Evolutionary conservation across 2,329 filamentous ascomycete genomes (phyloP).

Genomic region (Cladosporium sp.): DNA sequence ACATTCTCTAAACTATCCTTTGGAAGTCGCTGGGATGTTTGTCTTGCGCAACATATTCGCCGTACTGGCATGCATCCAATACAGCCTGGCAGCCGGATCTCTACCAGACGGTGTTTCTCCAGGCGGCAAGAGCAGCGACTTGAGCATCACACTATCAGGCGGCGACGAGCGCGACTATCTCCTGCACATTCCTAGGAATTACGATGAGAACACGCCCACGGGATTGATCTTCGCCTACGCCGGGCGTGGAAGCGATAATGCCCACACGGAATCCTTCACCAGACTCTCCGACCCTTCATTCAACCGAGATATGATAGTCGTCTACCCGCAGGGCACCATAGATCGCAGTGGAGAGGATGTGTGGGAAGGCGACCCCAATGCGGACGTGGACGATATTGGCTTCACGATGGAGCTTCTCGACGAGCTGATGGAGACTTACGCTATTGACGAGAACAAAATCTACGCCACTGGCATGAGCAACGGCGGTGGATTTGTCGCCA

Average conservation of each 20-base stretch:
- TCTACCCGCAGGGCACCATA: slow-evolving; percentile 41
- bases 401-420: slow-evolving; percentile 40
- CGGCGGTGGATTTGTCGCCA: slow-evolving; percentile 44
- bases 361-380: slow-evolving; percentile 42
- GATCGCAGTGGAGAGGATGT: slow-evolving; percentile 19
- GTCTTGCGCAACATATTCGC: too few species aligned
- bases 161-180: slow-evolving; percentile 16
- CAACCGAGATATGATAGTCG: slow-evolving; percentile 40
- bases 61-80: too few species aligned
- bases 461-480: slow-evolving; percentile 50
- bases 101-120: slow-evolving; percentile 1
- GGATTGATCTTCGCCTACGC: slow-evolving; percentile 43
- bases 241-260: slow-evolving; percentile 33
- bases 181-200: slow-evolving; percentile 33
- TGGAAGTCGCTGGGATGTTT: too few species aligned
- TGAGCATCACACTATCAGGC: slow-evolving; percentile 1
- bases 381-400: slow-evolving; percentile 38
- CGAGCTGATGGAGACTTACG: slow-evolving; percentile 35
- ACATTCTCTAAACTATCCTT: too few species aligned
- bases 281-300: slow-evolving; percentile 41
- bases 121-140: slow-evolving; percentile 5
- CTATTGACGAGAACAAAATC: slow-evolving; percentile 38
- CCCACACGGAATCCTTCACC: slow-evolving; percentile 36
- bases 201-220: slow-evolving; percentile 30
- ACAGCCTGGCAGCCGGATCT: too few species aligned